Evolutionary conservation across 495 filamentous ascomycete genomes (phyloP).

Genomic region (Penicillium subrubescens): DNA sequence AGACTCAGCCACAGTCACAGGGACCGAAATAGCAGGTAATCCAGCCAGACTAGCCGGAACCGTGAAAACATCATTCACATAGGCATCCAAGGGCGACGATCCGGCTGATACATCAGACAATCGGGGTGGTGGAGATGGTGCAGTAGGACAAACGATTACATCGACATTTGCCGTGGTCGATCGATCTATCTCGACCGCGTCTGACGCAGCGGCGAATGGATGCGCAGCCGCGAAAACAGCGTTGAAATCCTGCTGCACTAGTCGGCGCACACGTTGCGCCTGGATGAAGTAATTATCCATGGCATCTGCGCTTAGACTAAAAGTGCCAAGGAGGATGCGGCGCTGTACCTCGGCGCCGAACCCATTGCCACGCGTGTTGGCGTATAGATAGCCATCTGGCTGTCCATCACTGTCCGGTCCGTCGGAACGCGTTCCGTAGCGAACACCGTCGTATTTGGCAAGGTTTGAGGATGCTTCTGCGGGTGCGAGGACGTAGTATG

Average conservation of each 20-base stretch:
- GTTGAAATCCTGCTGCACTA: constrained; percentile 87
- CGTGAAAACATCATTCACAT: constrained; percentile 93
- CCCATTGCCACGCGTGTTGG: constrained; percentile 66
- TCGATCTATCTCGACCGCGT: constrained; percentile 31
- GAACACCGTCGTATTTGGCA: constrained; percentile 94
- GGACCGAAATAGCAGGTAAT: constrained; percentile 84
- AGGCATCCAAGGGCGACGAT: constrained; percentile 55
- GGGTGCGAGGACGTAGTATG: constrained; percentile 94
- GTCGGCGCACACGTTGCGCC: constrained; percentile 81
- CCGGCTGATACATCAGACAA: constrained; percentile 50
- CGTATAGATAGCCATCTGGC: constrained; percentile 65
- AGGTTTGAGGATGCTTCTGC: constrained; percentile 96
- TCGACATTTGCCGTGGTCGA: constrained; percentile 66
- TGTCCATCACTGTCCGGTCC: constrained; percentile 30
- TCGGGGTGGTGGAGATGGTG: constrained; percentile 73
- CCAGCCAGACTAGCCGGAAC: constrained; percentile 94
- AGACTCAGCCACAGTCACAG: constrained; percentile 48
- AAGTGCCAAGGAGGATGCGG: constrained; percentile 86
- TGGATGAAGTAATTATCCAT: constrained; percentile 97
- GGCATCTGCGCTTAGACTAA: constrained; percentile 84
- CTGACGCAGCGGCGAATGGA: constrained; percentile 49
- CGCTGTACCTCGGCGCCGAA: constrained; percentile 86
- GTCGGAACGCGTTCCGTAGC: constrained; percentile 68
- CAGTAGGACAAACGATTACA: constrained; percentile 84
- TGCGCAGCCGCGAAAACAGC: constrained; percentile 68